These are phyloP conservation scores for Annona cherimola DNA, from an alignment of 164 flowering plant genomes.

Conservation along the genomic window DNA sequence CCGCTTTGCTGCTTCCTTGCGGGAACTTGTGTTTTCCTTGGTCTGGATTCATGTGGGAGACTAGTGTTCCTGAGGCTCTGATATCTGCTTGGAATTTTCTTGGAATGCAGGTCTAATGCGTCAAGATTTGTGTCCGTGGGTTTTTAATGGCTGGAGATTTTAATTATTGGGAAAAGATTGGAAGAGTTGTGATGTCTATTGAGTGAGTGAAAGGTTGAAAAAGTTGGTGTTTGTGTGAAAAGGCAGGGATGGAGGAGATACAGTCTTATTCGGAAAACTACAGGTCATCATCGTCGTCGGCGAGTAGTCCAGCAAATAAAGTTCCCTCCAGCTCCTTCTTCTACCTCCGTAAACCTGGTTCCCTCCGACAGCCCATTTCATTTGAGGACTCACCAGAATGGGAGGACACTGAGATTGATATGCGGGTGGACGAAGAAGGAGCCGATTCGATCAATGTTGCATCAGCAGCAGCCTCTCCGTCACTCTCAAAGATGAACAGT, in stretches of 20 bases:
- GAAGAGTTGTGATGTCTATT: background rate
- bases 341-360: constrained; percentile 84
- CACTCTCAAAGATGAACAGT: constrained; percentile 81
- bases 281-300: constrained; percentile 92
- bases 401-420: constrained; percentile 89
- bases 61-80: background rate
- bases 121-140: background rate
- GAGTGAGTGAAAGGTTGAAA: background rate
- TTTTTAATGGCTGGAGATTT: background rate
- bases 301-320: constrained; percentile 86
- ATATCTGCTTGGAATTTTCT: background rate
- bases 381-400: constrained; percentile 99
- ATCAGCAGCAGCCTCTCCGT: constrained; percentile 64
- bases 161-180: background rate
- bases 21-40: background rate
- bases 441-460: constrained; percentile 59
- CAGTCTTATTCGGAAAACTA: constrained; percentile 91
- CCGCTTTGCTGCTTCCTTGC: background rate
- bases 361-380: constrained; percentile 77
- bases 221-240: background rate
- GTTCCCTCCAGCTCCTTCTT: constrained; percentile 83
- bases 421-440: constrained; percentile 71
- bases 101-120: background rate
- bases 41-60: background rate
- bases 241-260: constrained; percentile 74